phyloP scores from a whole-genome alignment of 768 basidiomycete species.

The Amanita pseudoporphyria region DNA sequence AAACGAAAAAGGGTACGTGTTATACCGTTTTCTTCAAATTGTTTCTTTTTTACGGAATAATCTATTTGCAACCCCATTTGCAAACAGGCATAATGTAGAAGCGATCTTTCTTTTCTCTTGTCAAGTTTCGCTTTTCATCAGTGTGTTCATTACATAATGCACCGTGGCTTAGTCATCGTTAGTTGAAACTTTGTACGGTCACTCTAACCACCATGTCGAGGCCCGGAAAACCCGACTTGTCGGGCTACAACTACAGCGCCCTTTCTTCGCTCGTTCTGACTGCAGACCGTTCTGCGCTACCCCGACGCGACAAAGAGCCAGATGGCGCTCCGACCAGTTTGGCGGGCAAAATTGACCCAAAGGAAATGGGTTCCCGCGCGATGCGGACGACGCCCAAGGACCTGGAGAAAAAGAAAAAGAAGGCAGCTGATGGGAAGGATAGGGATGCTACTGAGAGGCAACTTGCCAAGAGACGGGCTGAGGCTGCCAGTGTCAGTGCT shows the following conservation, averaged over 20 bases:
- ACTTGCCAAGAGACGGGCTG: conserved; percentile 45
- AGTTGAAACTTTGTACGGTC: too few relatives aligned
- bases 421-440: conserved; percentile 53
- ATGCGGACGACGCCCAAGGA: conserved; percentile 78
- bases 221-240: conserved; percentile 63
- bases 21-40: too few relatives aligned
- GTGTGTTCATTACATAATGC: too few relatives aligned
- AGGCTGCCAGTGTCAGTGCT: conserved; percentile 26
- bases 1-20: too few relatives aligned
- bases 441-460: conserved; percentile 52
- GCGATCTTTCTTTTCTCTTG: too few relatives aligned
- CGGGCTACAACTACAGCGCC: conserved; percentile 92
- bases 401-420: conserved; percentile 90
- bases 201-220: conserved; percentile 24
- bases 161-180: too few relatives aligned
- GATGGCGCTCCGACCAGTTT: conserved; percentile 94
- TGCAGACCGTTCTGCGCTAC: conserved; percentile 74
- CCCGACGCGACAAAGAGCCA: conserved; percentile 91
- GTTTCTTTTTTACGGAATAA: too few relatives aligned
- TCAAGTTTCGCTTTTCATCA: too few relatives aligned
- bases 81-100: too few relatives aligned
- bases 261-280: conserved; percentile 93
- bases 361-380: conserved; percentile 91
- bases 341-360: conserved; percentile 79
- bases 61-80: too few relatives aligned